These are phyloP conservation scores for Pseudofabraea citricarpa DNA, from an alignment of 2,329 filamentous ascomycete species.

Conservation along the genomic window DNA sequence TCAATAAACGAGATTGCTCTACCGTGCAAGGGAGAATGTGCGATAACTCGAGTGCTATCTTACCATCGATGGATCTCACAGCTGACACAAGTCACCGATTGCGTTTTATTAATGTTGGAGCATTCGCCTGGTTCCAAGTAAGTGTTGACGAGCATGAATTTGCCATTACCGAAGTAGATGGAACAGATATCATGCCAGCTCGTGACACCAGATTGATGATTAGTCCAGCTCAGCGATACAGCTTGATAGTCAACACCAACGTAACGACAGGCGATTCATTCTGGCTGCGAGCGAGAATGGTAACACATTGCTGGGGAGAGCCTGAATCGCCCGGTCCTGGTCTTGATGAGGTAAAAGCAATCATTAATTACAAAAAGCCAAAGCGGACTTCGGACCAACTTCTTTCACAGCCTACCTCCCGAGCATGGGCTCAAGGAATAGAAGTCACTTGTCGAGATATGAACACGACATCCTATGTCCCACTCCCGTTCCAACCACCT, in stretches of 20 bases:
- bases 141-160: constrained; percentile 64
- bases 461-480: constrained; percentile 37
- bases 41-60: constrained; percentile 32
- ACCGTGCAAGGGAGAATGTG: constrained; percentile 34
- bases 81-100: constrained; percentile 57
- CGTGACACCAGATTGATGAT: constrained; percentile 59
- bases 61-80: constrained; percentile 41
- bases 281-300: constrained; percentile 60
- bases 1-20: constrained; percentile 36
- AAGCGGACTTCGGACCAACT: constrained; percentile 5
- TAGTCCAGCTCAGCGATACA: constrained; percentile 67
- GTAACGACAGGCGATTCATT: constrained; percentile 49
- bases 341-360: constrained; percentile 41
- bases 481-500: constrained; percentile 36
- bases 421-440: constrained; percentile 38
- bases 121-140: constrained; percentile 68
- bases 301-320: constrained; percentile 54
- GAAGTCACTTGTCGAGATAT: constrained; percentile 26
- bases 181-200: constrained; percentile 57
- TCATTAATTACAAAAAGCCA: constrained; percentile 38
- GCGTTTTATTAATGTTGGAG: constrained; percentile 65
- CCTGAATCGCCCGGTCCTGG: constrained; percentile 38
- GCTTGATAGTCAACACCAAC: constrained; percentile 58
- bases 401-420: constrained; percentile 22
- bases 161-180: constrained; percentile 65